Base-by-base conservation (phyloP, 495 filamentous ascomycete genomes). In the Glutinoglossum americanum region DNA sequence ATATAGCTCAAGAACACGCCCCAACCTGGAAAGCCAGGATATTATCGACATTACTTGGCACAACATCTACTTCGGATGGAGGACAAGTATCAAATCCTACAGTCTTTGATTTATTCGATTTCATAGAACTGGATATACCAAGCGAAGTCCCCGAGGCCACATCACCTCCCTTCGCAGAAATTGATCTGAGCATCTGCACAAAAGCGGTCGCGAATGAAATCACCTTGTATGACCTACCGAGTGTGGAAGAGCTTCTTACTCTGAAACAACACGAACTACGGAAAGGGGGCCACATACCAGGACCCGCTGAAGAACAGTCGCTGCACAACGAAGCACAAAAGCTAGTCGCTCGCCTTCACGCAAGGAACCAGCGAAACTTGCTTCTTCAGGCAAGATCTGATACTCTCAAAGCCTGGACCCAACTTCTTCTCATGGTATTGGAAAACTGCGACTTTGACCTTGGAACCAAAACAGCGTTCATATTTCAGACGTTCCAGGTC, bases 31-130 rank as follows among this genome's bases (percentile, higher is more conserved):
- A 87, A 64, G 74, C 83, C 48, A 74, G 80, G n/a, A 80, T 92
- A 3, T 78, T 93, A 41, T 81, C 85, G 19, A 82, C 85, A 0
- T 71, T 97, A 35, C 76, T 86, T 23, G 93, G 93, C 26, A 80
- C 76, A 58, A 84, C 88, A 23, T 41, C 48, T 30, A 25, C 48
- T 17, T 17, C 28, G 11, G 56, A 58, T 48, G 54, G 41, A 39
- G 56, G 26, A 17, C 39, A 58, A 26, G 27, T 33, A 28, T 64
- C 69, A 15, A 83, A 85, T 51, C 76, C 81, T 3, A 84, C 82
- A 6, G 76, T 97, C 15, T 93, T 96, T 67, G 93, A 96, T 61
- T 77, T 96, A 23, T 88, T 94, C 58, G 93, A 97, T 69, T 95
- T 97, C 58, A 74, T 88, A 32, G 82, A 89, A 57, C 67, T 86